Base-by-base conservation (phyloP, 2,329 filamentous ascomycete genomes). In the Trichoderma asperellum region DNA sequence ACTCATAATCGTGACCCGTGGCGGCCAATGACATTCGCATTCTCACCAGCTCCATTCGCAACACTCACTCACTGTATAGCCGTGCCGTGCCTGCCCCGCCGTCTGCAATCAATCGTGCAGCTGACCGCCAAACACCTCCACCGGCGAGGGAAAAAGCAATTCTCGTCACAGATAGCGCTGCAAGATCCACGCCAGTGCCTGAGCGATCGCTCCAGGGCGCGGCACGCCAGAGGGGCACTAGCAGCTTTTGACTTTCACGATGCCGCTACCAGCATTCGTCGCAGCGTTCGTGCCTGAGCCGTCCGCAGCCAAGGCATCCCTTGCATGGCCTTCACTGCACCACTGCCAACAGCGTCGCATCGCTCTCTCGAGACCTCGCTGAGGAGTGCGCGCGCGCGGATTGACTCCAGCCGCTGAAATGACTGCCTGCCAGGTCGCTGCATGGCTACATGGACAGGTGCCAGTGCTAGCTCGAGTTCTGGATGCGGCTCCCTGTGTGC, bases 161-260 rank as follows among this genome's bases (percentile, higher is more conserved):
- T 67, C 68, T 60, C 63, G 24, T 59, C 61, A 69, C 53, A 64
- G 37, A 43, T 57, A 56, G 37, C 52, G 60, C 61, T 40, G 56
- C 40, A 7, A 63, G 67, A 52, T 63, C 8, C 67, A 57, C 49
- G 35, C 27, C 59, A 24, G 68, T 70, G 62, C 68, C 68, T 70
- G 64, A 58, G 47, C 68, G 68, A 68, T 68, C 49, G 56, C 32
- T 29, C 63, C 64, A 68, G 68, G 68, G 56, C 52, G 56, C 55
- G 40, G 56, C 64, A 64, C 43, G 35, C 32, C 11, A 47, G 52
- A 58, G 53, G 32, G 53, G 40, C 53, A 29, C 63, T 52, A 67
- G 58, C 55, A 27, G 32, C 53, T 10, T 58, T 67, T 67, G 55
- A 65, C 37, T 57, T 65, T 65, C 24, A 59, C 55, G 55, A 59